Conservation (phyloP, 2,329 filamentous ascomycete genomes). For the Dactylellina drechsleri region DNA sequence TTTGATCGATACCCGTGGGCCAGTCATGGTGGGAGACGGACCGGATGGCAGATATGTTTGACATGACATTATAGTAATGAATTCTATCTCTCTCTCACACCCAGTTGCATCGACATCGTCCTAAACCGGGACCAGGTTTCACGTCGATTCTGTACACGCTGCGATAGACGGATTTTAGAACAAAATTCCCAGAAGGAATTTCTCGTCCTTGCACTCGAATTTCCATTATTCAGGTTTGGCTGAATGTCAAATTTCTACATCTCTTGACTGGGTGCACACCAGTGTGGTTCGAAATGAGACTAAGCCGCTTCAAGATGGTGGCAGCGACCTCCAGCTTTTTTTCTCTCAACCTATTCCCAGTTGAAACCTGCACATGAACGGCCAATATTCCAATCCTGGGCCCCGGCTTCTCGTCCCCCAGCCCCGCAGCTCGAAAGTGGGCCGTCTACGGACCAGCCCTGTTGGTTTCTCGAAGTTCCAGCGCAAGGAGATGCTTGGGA, state of each 20-base stretch:
- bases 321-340: conserved; percentile 38
- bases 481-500: conserved; percentile 50
- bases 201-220: conserved; percentile 51
- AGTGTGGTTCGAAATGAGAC: conserved; percentile 50
- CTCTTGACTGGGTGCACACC: too few relatives aligned
- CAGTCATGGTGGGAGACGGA: too few relatives aligned
- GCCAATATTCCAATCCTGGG: conserved; percentile 45
- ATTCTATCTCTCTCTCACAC: conserved; percentile 19
- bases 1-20: too few relatives aligned
- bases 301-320: conserved; percentile 53
- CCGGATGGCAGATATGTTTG: too few relatives aligned
- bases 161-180: conserved; percentile 40
- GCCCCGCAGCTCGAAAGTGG: conserved; percentile 55
- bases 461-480: conserved; percentile 56
- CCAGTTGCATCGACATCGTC: background rate
- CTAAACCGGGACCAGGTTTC: conserved; percentile 8
- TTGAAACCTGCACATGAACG: conserved; percentile 55
- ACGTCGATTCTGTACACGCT: conserved; percentile 30
- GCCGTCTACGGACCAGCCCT: conserved; percentile 54
- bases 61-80: too few relatives aligned
- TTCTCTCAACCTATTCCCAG: conserved; percentile 50
- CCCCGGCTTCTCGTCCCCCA: conserved; percentile 54
- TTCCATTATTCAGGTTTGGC: conserved; percentile 42
- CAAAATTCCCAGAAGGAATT: conserved; percentile 51
- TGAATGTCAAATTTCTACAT: conserved; percentile 42